A percentile compares a stretch with the other conserved stretches of the same genome.
Evolutionary conservation across 176 grass and related monocot genomes (phyloP).

Genomic region (Avena insularis): DNA sequence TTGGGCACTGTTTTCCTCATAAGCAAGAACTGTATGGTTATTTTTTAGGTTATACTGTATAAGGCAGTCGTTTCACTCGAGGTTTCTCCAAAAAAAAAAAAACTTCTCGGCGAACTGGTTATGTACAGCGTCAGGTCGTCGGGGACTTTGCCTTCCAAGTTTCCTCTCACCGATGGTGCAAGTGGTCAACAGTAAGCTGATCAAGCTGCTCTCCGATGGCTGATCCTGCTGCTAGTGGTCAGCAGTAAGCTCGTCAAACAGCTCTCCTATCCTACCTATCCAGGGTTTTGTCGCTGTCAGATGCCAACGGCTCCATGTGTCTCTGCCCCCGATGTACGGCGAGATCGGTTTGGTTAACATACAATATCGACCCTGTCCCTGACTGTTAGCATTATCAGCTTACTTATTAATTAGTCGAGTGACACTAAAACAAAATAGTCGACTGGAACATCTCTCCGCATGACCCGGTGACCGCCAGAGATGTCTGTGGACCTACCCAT

Average conservation of each 20-base stretch:
- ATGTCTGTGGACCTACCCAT: neutral
- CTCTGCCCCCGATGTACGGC: neutral
- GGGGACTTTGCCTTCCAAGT: no score
- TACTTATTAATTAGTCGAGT: neutral
- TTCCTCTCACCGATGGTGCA: no score
- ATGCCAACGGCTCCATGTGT: slow-evolving; percentile 40
- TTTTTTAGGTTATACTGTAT: no score
- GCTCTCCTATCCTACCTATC: no score
- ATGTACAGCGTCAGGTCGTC: no score
- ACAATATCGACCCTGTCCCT: neutral
- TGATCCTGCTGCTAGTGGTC: neutral
- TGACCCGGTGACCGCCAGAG: neutral
- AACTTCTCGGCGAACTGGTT: no score
- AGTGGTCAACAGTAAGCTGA: no score
- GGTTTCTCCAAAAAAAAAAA: no score
- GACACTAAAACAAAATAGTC: neutral
- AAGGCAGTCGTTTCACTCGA: no score
- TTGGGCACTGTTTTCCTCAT: no score
- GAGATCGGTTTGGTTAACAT: neutral
- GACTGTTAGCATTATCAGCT: slow-evolving; percentile 1
- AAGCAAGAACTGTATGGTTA: no score
- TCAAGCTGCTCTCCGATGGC: no score
- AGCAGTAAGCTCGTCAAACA: neutral
- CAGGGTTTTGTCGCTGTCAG: neutral
- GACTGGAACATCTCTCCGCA: slow-evolving; percentile 19